Evolutionary conservation across 257 asterid species (phyloP), one percentile per base, ranked within the genome.

Genomic region (Scutellaria baicalensis): DNA sequence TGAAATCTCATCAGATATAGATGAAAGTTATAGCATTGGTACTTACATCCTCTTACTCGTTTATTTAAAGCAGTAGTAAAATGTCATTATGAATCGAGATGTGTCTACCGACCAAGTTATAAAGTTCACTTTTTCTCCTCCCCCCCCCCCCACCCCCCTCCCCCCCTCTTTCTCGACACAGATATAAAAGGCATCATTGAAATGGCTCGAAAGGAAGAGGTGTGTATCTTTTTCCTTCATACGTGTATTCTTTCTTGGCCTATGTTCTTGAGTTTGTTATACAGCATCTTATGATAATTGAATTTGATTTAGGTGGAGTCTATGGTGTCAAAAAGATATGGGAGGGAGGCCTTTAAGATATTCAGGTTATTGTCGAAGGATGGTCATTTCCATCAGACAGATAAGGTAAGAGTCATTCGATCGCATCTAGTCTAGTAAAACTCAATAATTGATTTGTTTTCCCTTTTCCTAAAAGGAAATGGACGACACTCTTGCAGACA

Each of bases 121-220:
- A 57, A 72, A 49, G 35, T 70, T 45, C 66, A 13, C 38, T 45
- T 74, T 68, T 75, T 59, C 48, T 59, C 38, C 42, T 64, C 67
- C 58, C 20, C 36, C 33, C 38, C 33, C 2, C 33, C 4, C 33
- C 4, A 4, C 4, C 66, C 33, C 33, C 2, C 33, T 27, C 33
- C 4, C 33, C 4, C 66, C 33, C 43, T 64, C 64, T 61, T n/a
- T 48, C 33, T 49, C 45, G 74, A 68, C 60, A 16, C 96, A 93
- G 99, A 91, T 84, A 70, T 94, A 76, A 91, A 88, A 79, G 78
- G 78, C 71, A 79, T 86, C 66, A 77, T 88, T 79, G 89, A 88
- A 73, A 69, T 31, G 83, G 94, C 96, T 76, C 96, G 77, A 85
- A 84, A 39, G 64, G 95, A 94, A 82, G 99, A 94, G 82, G 97